Base-by-base conservation (phyloP, 1,284 basidiomycete species). In the Ustilago sp. region DNA sequence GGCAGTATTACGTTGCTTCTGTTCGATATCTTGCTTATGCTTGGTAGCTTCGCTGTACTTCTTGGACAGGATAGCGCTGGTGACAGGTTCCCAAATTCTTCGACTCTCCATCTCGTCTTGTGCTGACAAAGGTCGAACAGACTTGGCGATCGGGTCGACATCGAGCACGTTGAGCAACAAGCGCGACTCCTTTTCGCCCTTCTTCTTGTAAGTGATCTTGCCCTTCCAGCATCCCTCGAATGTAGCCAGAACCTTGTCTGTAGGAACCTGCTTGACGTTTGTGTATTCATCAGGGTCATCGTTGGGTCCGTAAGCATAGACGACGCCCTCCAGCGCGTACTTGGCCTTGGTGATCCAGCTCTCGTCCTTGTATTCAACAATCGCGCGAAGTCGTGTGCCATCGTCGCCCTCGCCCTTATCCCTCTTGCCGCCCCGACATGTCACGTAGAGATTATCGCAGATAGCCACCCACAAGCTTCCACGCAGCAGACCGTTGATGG, bases 351-450 rank as follows among this genome's bases (percentile, higher is more conserved):
- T 92, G 51, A 99, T 89, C 96, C 96, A 99, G 11, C 93, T 93
- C 93, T 99, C 95, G 83, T 99, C 96, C 87, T 95, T 95, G 88
- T 97, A 98, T 81, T 96, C 94, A 65, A 97, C 90, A 68, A 99
- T 90, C 8, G 93, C 89, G 61, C 95, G 89, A 80, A 94, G 90
- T 79, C 89, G 90, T 52, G 73, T 55, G 6, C 80, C 78, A 52
- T 78, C 72, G 50, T 80, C 76, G 31, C 62, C 63, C 35, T 74
- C 69, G 17, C 67, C 63, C 35, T 69, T 69, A 61, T 70, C 89
- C 19, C 89, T 88, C 68, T 89, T 89, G 7, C 91, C 91, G 7
- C 92, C 92, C 13, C 89, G 89, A 83, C 93, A 94, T 19, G 93
- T 96, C 81, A 98, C 90, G 74, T 92, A 92, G 92, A 73, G 91